Base-by-base conservation (phyloP, 163 green algal species). In the Volvox carteri region DNA sequence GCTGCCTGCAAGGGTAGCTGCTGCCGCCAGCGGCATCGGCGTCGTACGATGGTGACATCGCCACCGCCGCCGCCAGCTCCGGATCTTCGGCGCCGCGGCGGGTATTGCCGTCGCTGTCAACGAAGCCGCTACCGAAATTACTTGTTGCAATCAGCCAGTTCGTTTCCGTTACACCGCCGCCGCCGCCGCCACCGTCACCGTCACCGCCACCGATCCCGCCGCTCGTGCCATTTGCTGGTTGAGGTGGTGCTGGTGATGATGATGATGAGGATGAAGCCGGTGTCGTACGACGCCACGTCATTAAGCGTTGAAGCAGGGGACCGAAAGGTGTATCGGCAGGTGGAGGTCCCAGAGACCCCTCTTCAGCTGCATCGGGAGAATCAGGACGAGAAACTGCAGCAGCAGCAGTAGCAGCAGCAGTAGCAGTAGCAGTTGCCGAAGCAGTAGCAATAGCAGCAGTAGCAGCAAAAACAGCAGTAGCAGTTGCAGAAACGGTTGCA, bases 1-100 rank as follows among this genome's bases (percentile, higher is more conserved):
- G 56, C 56, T 14, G 78, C 37, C 39, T n/a, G n/a, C n/a, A n/a
- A n/a, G n/a, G n/a, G n/a, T n/a, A n/a, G 75, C n/a, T 11, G 44
- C 44, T 44, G 44, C 23, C 25, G 73, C 7, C 73, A 44, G 44
- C 4, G 44, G 73, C 73, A 5, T 23, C 25, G 19, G 7, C 73
- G 0, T 2, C 54, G 44, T 23, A 28, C 80, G 73, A 33, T 79
- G 37, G 67, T 58, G 23, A 28, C 84, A 18, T 73, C 89, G 83
- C 54, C 42, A 7, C 56, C 58, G 62, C 72, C 42, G 30, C 60
- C 39, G 39, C 41, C 42, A 28, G 18, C 41, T 19, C 78, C 70
- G 70, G 33, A 18, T 19, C 78, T 21, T 39, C 70, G 8, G 46
- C 48, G 21, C 30, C 62, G 56, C 60, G 2, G 7, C 18, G 60